phyloP scores from a whole-genome alignment of 164 flowering plant genomes.

The Vitis amurensis region DNA sequence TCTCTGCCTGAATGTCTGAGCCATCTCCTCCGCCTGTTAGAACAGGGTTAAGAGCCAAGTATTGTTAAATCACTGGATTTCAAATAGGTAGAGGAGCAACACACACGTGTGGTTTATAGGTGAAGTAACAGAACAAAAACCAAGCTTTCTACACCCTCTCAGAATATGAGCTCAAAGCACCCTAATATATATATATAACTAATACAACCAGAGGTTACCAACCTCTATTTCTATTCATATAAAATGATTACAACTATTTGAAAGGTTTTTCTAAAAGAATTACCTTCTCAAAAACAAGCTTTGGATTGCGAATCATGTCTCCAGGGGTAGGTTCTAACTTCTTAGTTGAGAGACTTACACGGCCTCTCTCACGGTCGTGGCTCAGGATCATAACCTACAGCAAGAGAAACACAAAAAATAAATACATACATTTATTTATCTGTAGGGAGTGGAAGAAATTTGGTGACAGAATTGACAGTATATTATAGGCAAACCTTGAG shows the following conservation, averaged over 20 bases:
- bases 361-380: conserved; percentile 96
- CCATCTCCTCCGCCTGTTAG: conserved; percentile 97
- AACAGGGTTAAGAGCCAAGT: conserved; percentile 3
- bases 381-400: conserved; percentile 88
- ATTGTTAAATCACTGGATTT: background rate
- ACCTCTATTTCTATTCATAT: too few relatives aligned
- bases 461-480: background rate
- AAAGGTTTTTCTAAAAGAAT: background rate
- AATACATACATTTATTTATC: background rate
- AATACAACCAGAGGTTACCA: too few relatives aligned
- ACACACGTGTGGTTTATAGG: too few relatives aligned
- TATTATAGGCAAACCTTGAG: conserved; percentile 61
- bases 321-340: conserved; percentile 99
- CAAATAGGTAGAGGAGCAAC: background rate
- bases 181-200: too few relatives aligned
- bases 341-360: conserved; percentile 97
- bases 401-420: background rate
- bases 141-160: too few relatives aligned
- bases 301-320: conserved; percentile 97
- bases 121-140: too few relatives aligned
- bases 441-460: background rate
- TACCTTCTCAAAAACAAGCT: conserved; percentile 98
- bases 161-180: too few relatives aligned
- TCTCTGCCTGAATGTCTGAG: conserved; percentile 96
- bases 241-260: too few relatives aligned